Conservation (phyloP, 495 filamentous ascomycete genomes). For the Tetracladium marchalianum region DNA sequence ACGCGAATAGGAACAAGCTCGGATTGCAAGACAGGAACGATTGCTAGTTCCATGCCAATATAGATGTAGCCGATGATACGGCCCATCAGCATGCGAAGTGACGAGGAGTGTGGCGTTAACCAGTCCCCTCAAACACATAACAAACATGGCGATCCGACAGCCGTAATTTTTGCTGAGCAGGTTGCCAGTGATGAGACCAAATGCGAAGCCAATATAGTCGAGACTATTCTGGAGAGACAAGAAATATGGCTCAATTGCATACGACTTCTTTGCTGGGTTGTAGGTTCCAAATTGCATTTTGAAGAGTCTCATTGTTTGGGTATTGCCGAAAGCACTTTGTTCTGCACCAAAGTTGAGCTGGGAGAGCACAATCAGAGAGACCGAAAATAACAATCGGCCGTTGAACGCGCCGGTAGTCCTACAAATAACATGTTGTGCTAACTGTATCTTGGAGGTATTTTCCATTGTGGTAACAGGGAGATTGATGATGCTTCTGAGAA, state of each 20-base stretch:
- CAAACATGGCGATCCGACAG: slow-evolving; percentile 25
- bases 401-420: slow-evolving; percentile 29
- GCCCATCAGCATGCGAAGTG: slow-evolving; percentile 24
- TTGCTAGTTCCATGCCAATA: slow-evolving; percentile 29
- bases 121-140: slow-evolving; percentile 27
- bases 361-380: slow-evolving; percentile 22
- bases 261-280: slow-evolving; percentile 12
- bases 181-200: slow-evolving; percentile 23
- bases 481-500: too few species aligned
- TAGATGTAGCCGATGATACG: slow-evolving; percentile 28
- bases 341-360: slow-evolving; percentile 28
- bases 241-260: slow-evolving; percentile 17
- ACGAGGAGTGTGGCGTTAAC: slow-evolving; percentile 24
- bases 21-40: slow-evolving; percentile 22
- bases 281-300: slow-evolving; percentile 24
- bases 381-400: slow-evolving; percentile 1
- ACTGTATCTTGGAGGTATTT: too few species aligned
- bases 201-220: slow-evolving; percentile 23
- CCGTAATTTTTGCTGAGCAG: slow-evolving; percentile 24
- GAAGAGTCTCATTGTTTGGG: slow-evolving; percentile 27
- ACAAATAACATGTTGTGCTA: slow-evolving; percentile 6
- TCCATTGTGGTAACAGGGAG: too few species aligned
- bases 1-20: slow-evolving; percentile 27
- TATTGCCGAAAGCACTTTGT: slow-evolving; percentile 24
- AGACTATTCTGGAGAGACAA: slow-evolving; percentile 27